These are phyloP conservation scores for Fusarium sp. DNA, from an alignment of 2,329 filamentous ascomycete genomes.

Conservation along the genomic window DNA sequence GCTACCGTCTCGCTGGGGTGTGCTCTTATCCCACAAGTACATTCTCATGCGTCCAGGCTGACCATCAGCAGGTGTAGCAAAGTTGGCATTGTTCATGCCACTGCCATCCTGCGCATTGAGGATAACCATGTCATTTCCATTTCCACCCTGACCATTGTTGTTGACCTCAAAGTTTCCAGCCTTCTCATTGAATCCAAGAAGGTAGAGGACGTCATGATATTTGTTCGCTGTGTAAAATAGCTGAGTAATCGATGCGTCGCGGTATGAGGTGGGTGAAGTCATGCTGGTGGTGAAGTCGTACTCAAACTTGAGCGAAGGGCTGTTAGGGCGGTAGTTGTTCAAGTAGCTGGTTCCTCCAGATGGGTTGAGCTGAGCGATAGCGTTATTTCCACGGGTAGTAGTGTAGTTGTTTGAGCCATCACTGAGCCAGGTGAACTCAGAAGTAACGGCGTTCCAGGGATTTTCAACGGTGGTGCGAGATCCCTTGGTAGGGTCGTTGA, in stretches of 20 bases:
- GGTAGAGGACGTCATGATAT: slow-evolving; percentile 69
- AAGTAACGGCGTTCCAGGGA: slow-evolving; percentile 59
- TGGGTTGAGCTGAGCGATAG: slow-evolving; percentile 61
- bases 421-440: slow-evolving; percentile 64
- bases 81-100: slow-evolving; percentile 67
- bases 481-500: slow-evolving; percentile 65
- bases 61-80: slow-evolving; percentile 65
- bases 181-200: slow-evolving; percentile 66
- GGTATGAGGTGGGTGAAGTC: slow-evolving; percentile 55
- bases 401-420: slow-evolving; percentile 61
- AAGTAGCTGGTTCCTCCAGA: slow-evolving; percentile 51
- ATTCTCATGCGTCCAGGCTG: slow-evolving; percentile 65
- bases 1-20: slow-evolving; percentile 62
- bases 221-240: slow-evolving; percentile 70
- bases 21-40: slow-evolving; percentile 65
- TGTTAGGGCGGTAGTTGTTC: slow-evolving; percentile 59
- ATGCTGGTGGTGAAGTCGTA: slow-evolving; percentile 54
- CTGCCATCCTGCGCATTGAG: slow-evolving; percentile 68
- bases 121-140: slow-evolving; percentile 63
- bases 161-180: slow-evolving; percentile 70
- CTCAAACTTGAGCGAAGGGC: slow-evolving; percentile 55
- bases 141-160: slow-evolving; percentile 65
- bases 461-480: slow-evolving; percentile 56
- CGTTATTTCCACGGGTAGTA: slow-evolving; percentile 69
- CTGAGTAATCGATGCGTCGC: slow-evolving; percentile 66